Conservation (phyloP, 768 basidiomycete genomes). For the Amanita rubescens region DNA sequence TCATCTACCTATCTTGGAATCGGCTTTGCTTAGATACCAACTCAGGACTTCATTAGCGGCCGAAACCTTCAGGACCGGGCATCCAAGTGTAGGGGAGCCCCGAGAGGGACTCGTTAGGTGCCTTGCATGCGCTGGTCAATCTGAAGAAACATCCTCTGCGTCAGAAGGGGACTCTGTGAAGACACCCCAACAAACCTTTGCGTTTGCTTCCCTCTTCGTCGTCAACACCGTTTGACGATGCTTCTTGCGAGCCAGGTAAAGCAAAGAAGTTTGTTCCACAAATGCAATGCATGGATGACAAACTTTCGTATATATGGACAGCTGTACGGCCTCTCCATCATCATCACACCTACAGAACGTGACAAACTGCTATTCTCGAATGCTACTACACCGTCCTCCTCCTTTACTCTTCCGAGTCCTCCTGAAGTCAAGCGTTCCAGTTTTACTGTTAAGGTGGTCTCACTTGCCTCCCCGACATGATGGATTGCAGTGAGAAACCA, state of each 20-base stretch:
- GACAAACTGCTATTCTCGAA: background rate
- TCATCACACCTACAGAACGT: constrained; percentile 20
- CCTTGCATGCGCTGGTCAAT: constrained; percentile 11
- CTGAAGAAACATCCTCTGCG: background rate
- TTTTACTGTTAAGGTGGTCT: no score
- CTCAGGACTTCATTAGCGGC: constrained; percentile 36
- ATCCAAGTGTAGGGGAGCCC: constrained; percentile 32
- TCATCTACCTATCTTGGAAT: constrained; percentile 45
- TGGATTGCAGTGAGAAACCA: background rate
- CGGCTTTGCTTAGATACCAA: constrained; percentile 46
- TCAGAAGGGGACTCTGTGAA: background rate
- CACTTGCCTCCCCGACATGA: constrained; percentile 12
- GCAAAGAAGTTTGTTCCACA: background rate
- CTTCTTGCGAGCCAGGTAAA: background rate
- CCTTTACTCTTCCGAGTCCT: background rate
- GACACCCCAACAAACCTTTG: background rate
- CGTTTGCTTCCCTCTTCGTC: constrained; percentile 8
- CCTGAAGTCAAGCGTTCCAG: background rate
- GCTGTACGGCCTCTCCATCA: constrained; percentile 18
- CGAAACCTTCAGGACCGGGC: constrained; percentile 56
- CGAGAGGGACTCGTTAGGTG: constrained; percentile 31
- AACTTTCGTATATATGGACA: background rate
- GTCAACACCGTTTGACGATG: constrained; percentile 19
- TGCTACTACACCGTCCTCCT: constrained; percentile 12
- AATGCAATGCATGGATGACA: background rate